Percentiles rank a stretch among this genome's conserved stretches.
phyloP scores from a whole-genome alignment of 2,329 filamentous ascomycete genomes.

The Ceratocystis colombiana region DNA sequence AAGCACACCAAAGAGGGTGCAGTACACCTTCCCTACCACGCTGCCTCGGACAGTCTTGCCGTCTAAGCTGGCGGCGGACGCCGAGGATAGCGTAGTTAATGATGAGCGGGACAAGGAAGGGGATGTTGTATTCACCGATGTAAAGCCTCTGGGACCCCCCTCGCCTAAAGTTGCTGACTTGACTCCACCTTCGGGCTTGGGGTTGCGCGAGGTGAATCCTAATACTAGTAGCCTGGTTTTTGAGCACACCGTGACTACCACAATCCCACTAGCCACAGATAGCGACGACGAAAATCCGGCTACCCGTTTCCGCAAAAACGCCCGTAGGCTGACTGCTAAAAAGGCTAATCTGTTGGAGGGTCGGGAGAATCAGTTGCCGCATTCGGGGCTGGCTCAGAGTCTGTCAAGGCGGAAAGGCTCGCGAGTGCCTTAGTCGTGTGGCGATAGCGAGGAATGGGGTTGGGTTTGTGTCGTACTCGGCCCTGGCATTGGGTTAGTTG shows the following conservation, averaged over 20 bases:
- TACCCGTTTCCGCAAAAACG: slow-evolving; percentile 5
- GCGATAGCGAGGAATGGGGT: not conserved
- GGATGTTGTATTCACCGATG: slow-evolving; percentile 38
- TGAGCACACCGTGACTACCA: slow-evolving; percentile 22
- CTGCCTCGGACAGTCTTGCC: slow-evolving; percentile 61
- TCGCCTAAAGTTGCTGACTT: slow-evolving; percentile 24
- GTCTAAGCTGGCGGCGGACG: slow-evolving; percentile 37
- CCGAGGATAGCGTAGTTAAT: slow-evolving; percentile 30
- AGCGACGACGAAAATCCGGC: not conserved
- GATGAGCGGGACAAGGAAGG: slow-evolving; percentile 34
- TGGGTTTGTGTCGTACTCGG: not conserved
- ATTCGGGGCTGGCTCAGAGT: not conserved
- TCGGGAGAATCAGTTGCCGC: slow-evolving; percentile 20
- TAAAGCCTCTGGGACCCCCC: slow-evolving; percentile 27
- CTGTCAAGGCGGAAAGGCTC: slow-evolving; percentile 13
- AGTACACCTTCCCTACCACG: slow-evolving; percentile 69
- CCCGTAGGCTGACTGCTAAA: slow-evolving; percentile 16
- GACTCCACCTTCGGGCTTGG: slow-evolving; percentile 30
- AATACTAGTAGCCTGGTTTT: slow-evolving; percentile 30
- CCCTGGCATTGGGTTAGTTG: not conserved
- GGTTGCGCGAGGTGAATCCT: slow-evolving; percentile 48
- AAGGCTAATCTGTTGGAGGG: slow-evolving; percentile 22
- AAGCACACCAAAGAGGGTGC: slow-evolving; percentile 67
- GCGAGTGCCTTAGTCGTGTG: slow-evolving; percentile 6
- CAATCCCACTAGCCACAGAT: slow-evolving; percentile 17